phyloP scores from a whole-genome alignment of 257 asterid species.

The Galeopsis tetrahit region DNA sequence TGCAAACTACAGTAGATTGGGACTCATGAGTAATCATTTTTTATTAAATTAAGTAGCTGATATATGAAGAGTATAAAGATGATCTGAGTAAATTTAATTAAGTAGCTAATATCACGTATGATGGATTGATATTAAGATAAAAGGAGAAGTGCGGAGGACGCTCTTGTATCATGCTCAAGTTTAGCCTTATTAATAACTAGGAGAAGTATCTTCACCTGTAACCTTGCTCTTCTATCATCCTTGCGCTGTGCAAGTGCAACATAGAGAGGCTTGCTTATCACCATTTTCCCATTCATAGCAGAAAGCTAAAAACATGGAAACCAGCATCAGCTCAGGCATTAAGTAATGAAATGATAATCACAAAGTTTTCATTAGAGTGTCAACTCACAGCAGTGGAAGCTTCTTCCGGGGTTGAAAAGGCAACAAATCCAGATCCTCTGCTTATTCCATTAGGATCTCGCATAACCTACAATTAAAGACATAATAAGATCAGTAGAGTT shows the following conservation, averaged over 20 bases:
- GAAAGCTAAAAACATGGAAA: constrained; percentile 41
- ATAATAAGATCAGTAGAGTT: background rate
- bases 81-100: background rate
- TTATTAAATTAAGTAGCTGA: background rate
- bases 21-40: background rate
- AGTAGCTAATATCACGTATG: background rate
- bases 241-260: constrained; percentile 74
- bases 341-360: background rate
- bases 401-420: constrained; percentile 53
- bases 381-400: constrained; percentile 58
- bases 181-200: background rate
- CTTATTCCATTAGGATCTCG: constrained; percentile 52
- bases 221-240: constrained; percentile 65
- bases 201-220: constrained; percentile 48
- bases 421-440: constrained; percentile 63
- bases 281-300: constrained; percentile 64
- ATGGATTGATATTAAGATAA: too few species aligned
- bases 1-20: background rate
- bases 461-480: constrained; percentile 44
- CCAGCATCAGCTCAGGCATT: constrained; percentile 12
- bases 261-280: constrained; percentile 61
- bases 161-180: background rate
- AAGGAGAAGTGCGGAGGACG: background rate
- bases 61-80: background rate
- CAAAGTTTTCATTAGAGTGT: background rate